Base-by-base conservation (phyloP, 768 basidiomycete genomes). In the Pulveroboletus ravenelii region DNA sequence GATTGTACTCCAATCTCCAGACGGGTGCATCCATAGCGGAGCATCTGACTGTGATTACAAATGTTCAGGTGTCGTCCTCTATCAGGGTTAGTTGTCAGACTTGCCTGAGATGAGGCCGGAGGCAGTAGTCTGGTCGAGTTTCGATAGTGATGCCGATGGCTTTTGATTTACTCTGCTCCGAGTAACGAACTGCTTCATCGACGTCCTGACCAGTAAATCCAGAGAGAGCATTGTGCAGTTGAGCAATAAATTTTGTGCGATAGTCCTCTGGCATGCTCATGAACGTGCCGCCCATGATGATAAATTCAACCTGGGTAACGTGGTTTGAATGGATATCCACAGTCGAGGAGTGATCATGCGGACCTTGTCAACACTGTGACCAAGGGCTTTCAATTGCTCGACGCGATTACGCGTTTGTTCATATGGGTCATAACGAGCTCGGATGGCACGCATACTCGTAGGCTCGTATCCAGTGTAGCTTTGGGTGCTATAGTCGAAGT, bases 231-330 rank as follows among this genome's bases (percentile, higher is more conserved):
- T 98, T 98, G 67, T 98, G 96, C 48, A 99, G 75, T 54, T 97
- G 94, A 1, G 95, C 93, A 48, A 98, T 80, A 58, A 99, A 99
- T 56, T 89, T 85, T 53, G 82, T 84, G 53, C 96, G 81, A 66
- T 99, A 98, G 40, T 93, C 90, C 67, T 98, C 93, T 34, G 94
- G 89, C 88, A 97, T 95, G 64, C 94, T 97, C 93, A 99, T 97
- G 70, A 99, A 99, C 10, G 96, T 99, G 40, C 96, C 96, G 20
- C 96, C 96, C 96, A 97, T 97, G 54, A 95, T 78, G 56, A 96
- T 97, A 59, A 85, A 88, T 60, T 91, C 89, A 29, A 92, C 86
- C 89, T 89, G 47, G 32, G 44, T 35, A 32, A 18, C 27, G 30
- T 46, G 9, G 17, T 20, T n/a, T 29, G 27, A 23, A 14, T 36